Base-by-base conservation (phyloP, 805 yeast genomes). In the Candida palmyrensis region DNA sequence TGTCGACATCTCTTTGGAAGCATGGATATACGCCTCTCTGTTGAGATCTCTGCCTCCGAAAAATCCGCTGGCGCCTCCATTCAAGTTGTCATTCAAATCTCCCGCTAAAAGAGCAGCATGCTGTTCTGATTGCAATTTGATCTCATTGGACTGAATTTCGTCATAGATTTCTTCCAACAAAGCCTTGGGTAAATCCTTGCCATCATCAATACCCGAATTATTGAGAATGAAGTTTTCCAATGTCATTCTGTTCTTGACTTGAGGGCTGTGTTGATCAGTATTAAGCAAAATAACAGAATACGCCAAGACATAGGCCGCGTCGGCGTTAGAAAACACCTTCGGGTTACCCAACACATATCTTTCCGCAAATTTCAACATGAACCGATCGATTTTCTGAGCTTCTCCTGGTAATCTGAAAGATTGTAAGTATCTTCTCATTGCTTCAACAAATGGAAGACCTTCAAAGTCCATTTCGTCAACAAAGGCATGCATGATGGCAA, bases 301-400 rank as follows among this genome's bases (percentile, higher is more conserved):
- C 1, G 96, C 87, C 41, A 92, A 68, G 21, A 89, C 84, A 56
- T 92, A 92, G 1, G 96, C 95, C 0, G 96, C 79, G 49, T 88
- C 97, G 3, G 97, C 96, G 48, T 85, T 85, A 0, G 95, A 79
- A 57, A 90, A 90, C 0, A 80, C 71, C n/a, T 68, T 68, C 7
- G 96, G 96, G 52, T 92, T 92, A 40, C 90, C 96, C 43, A 83
- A 79, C 15, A 80, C 79, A 52, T 80, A 92, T 44, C 95, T 72
- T 57, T 87, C 95, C 4, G 98, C 98, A 66, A 94, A 94, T 51
- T 92, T 90, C 54, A 92, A 74, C 96, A 94, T 86, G 53, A 80
- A 87, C 47, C 99, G 73, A 66, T 92, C 98, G 53, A 92, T 90
- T 51, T 92, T 90, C 62, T 92, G 99, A 4, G 96, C 89, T 61